Base-by-base conservation (phyloP, 2,329 filamentous ascomycete species). In the Tolypocladium cylindrosporum region DNA sequence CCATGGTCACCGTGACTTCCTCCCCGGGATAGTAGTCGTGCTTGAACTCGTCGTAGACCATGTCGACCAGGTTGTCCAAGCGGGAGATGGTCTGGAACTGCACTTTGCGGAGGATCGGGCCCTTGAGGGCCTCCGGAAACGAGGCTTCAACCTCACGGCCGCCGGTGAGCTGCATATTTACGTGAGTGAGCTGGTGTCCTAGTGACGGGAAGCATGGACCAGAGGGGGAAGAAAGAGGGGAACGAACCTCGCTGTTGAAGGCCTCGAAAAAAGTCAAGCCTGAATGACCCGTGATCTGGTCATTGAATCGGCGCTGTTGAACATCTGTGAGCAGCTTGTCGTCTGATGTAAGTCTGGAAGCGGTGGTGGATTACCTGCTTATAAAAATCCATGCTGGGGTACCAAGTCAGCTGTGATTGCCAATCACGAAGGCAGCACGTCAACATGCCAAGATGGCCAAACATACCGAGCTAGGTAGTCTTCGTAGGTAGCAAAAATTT, bases 271-370 rank as follows among this genome's bases (percentile, higher is more conserved):
- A 99, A 4, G 85, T 93, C 63, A 97, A 79, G 56, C 88, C 88
- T 37, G 91, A 95, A 71, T 96, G 93, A 57, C 94, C 94, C 14
- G 91, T 96, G 63, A 97, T 95, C 70, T 96, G 90, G 73, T 95
- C 96, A 61, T 95, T 96, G 72, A 97, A 99, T 57, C 88, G 86
- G 68, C 86, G 90, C 86, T 93, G 65, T 50, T 54, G 37, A 55
- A 16, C 65, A 60, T 56, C 31, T 51, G 60, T 68, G 57, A 66
- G 67, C 48, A 14, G 16, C 21, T 10, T 19, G 36, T 36, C 2
- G 9, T 40, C 48, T 2, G 11, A 13, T 13, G 4, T 36, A 31
- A 36, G 19, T 37, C 31, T 2, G 10, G 10, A 9, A 9, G 27
- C 6, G 31, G 43, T 50, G 48, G 53, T 52, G 43, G 50, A 48